A percentile compares a stretch with the other conserved stretches of the same genome.
Evolutionary conservation across 345 rosid species (phyloP).

Genomic region (Raphanus raphanistrum): DNA sequence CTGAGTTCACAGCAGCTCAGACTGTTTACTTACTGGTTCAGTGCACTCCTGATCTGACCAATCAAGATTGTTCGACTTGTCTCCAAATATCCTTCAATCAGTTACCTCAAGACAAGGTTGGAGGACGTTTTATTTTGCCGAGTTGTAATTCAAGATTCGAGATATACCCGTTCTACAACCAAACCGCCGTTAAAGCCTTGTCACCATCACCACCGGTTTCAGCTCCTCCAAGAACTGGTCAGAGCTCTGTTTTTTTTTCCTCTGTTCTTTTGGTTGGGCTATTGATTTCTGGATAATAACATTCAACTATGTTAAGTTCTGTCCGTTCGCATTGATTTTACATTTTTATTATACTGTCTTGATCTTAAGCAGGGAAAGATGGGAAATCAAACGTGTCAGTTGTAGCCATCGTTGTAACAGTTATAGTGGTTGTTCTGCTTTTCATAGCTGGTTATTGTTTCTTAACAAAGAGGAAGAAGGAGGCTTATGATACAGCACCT

Average conservation of each 20-base stretch:
- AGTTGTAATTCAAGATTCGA: conserved; percentile 50
- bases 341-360: background rate
- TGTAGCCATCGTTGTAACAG: conserved; percentile 41
- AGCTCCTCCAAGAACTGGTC: conserved; percentile 22
- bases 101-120: conserved; percentile 17
- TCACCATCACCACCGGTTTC: background rate
- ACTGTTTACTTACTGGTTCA: conserved; percentile 40
- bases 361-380: conserved; percentile 32
- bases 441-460: conserved; percentile 31
- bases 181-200: background rate
- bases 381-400: conserved; percentile 22
- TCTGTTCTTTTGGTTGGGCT: background rate
- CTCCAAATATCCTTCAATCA: conserved; percentile 6
- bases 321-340: background rate
- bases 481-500: background rate
- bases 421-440: conserved; percentile 29
- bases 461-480: background rate
- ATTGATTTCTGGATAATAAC: background rate
- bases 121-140: conserved; percentile 30
- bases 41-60: conserved; percentile 52
- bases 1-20: background rate
- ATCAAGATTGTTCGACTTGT: conserved; percentile 27
- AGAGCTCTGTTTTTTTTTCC: conserved; percentile 2
- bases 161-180: conserved; percentile 34
- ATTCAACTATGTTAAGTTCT: background rate